A percentile compares a stretch with the other conserved stretches of the same genome.
These are phyloP conservation scores for Aquilaria yunnanensis DNA, from an alignment of 345 rosid species.

Conservation along the genomic window DNA sequence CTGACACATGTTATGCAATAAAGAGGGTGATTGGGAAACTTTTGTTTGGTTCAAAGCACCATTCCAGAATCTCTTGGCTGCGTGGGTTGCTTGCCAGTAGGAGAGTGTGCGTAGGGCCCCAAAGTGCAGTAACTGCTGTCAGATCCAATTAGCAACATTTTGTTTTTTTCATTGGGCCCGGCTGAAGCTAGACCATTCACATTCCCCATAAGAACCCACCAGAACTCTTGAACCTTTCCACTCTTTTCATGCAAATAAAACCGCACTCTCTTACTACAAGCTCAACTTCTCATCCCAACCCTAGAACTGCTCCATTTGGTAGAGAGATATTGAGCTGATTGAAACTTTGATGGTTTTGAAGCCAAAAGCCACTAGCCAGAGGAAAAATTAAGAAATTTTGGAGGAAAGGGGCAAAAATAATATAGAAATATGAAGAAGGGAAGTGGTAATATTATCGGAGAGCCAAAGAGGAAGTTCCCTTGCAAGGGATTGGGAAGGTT, in stretches of 20 bases:
- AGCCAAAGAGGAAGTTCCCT: slow-evolving; percentile 33
- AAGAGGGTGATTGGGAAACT: neutral
- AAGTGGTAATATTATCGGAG: slow-evolving; percentile 14
- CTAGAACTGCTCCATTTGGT: slow-evolving; percentile 15
- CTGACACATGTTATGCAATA: neutral
- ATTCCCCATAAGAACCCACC: slow-evolving; percentile 18
- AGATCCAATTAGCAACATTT: slow-evolving; percentile 3
- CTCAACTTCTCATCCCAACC: slow-evolving; percentile 6
- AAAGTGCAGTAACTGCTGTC: slow-evolving; percentile 14
- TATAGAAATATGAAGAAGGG: slow-evolving; percentile 22
- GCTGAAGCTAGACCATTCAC: slow-evolving; percentile 11
- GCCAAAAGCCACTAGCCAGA: neutral
- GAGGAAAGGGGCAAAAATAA: neutral
- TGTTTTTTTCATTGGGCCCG: slow-evolving; percentile 13
- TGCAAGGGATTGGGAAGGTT: slow-evolving; percentile 36
- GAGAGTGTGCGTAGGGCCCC: slow-evolving; percentile 5
- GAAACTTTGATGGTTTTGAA: slow-evolving; percentile 5
- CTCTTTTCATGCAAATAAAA: slow-evolving; percentile 13
- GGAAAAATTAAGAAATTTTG: neutral
- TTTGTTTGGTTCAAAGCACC: slow-evolving; percentile 9
- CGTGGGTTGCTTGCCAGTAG: slow-evolving; percentile 15
- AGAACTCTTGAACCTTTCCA: neutral
- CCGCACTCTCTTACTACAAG: slow-evolving; percentile 7
- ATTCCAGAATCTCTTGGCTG: slow-evolving; percentile 5
- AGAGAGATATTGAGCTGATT: neutral